A percentile compares a stretch with the other conserved stretches of the same genome.
Evolutionary conservation across 106 monocot genomes (phyloP).

Genomic region (Dendrobium nobile): DNA sequence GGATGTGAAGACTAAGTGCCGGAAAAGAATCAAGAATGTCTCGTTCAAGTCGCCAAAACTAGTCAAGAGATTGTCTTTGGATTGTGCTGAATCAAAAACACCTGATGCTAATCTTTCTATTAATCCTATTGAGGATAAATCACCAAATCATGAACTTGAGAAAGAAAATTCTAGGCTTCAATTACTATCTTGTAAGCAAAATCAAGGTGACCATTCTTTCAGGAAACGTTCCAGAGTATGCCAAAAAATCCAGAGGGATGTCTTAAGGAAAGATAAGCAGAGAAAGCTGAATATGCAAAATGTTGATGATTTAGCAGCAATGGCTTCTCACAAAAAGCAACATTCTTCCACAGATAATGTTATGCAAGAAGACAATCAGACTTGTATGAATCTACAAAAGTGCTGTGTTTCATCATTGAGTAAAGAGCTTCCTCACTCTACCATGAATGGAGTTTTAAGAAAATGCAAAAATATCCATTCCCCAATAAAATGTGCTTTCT

Average conservation of each 20-base stretch:
- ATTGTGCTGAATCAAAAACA: conserved; percentile 3
- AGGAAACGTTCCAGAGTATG: background rate
- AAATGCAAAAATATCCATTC: conserved; percentile 32
- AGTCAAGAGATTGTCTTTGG: conserved; percentile 11
- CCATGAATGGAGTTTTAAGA: conserved; percentile 21
- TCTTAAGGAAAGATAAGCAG: background rate
- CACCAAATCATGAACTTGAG: conserved; percentile 7
- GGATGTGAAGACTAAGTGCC: conserved; percentile 6
- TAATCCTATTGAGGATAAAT: conserved; percentile 4
- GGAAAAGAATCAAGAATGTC: conserved; percentile 6
- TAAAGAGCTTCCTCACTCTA: background rate
- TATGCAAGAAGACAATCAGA: background rate
- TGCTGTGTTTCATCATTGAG: background rate
- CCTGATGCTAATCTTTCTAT: conserved; percentile 8
- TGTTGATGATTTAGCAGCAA: background rate
- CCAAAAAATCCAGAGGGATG: background rate
- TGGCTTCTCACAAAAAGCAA: background rate
- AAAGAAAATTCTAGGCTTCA: background rate
- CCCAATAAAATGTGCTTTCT: conserved; percentile 70
- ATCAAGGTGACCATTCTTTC: background rate
- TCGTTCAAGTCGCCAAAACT: conserved; percentile 8
- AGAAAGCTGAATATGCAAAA: background rate
- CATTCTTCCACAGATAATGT: background rate
- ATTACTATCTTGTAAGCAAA: background rate
- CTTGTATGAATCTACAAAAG: background rate